Conservation (phyloP, 2,329 filamentous ascomycete species). For the Ceratocystis ficicola region DNA sequence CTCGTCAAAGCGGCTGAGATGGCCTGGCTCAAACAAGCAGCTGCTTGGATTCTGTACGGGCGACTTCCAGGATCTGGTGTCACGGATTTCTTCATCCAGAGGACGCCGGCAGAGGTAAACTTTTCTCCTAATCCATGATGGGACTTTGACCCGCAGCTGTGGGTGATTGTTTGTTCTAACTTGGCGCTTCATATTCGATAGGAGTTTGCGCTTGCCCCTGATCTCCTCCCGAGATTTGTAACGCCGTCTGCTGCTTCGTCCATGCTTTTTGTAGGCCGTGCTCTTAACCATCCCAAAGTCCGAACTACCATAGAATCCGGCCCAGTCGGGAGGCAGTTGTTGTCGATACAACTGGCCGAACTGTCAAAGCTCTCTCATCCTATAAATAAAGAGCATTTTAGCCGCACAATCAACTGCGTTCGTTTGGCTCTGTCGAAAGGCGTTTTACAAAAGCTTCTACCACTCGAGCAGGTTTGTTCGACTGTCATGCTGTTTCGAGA, state of each 20-base stretch:
- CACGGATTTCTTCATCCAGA: slow-evolving; percentile 61
- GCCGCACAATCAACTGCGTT: slow-evolving; percentile 61
- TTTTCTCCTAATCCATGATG: not conserved
- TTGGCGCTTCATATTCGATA: not conserved
- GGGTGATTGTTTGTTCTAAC: not conserved
- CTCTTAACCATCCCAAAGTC: slow-evolving; percentile 67
- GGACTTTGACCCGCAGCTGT: slow-evolving; percentile 9
- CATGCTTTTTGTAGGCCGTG: slow-evolving; percentile 82
- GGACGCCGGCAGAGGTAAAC: slow-evolving; percentile 27
- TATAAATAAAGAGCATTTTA: slow-evolving; percentile 36
- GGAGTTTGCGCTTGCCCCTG: slow-evolving; percentile 45
- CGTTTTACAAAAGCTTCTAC: slow-evolving; percentile 69
- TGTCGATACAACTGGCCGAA: slow-evolving; percentile 56
- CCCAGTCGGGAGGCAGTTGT: slow-evolving; percentile 43
- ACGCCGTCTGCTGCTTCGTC: slow-evolving; percentile 61
- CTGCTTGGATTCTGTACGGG: slow-evolving; percentile 84
- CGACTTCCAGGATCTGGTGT: slow-evolving; percentile 63
- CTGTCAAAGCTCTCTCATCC: slow-evolving; percentile 47
- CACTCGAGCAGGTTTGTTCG: slow-evolving; percentile 62
- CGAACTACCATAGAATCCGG: slow-evolving; percentile 37
- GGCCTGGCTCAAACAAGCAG: slow-evolving; percentile 82
- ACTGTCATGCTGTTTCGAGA: slow-evolving; percentile 66
- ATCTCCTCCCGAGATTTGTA: slow-evolving; percentile 68
- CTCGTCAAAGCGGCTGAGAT: slow-evolving; percentile 70
- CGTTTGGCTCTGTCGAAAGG: slow-evolving; percentile 72